Percentiles rank a stretch among this genome's conserved stretches.
Conservation (phyloP, 2,329 filamentous ascomycete genomes). For the Stachybotrys chlorohalonatus region DNA sequence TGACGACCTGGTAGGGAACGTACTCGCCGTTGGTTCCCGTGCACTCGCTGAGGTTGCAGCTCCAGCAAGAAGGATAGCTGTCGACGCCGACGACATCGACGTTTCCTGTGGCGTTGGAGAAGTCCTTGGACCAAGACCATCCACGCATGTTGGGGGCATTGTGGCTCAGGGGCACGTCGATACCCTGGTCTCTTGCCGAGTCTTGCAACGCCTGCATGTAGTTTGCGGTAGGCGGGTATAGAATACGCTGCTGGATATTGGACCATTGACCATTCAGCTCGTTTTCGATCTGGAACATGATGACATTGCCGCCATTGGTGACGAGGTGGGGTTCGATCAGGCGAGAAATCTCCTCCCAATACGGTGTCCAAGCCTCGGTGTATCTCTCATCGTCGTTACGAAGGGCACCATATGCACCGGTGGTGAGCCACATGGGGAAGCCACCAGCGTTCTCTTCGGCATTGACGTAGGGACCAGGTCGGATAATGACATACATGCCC, state of each 20-base stretch:
- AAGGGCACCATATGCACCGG: constrained; percentile 45
- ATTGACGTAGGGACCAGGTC: constrained; percentile 55
- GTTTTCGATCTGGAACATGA: constrained; percentile 49
- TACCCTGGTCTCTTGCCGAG: constrained; percentile 43
- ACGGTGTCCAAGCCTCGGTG: constrained; percentile 44
- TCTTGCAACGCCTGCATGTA: constrained; percentile 52
- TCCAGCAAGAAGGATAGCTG: constrained; percentile 51
- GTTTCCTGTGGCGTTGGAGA: constrained; percentile 44
- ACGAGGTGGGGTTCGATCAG: constrained; percentile 43
- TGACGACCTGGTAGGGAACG: constrained; percentile 39
- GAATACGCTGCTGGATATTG: constrained; percentile 28
- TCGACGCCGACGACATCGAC: constrained; percentile 45
- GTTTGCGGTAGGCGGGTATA: constrained; percentile 36
- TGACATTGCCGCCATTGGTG: constrained; percentile 47
- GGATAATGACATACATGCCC: constrained; percentile 32
- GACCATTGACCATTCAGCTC: constrained; percentile 38
- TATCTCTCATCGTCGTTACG: constrained; percentile 44
- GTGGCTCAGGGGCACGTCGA: constrained; percentile 46
- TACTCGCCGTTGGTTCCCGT: constrained; percentile 50
- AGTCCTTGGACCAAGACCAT: constrained; percentile 53
- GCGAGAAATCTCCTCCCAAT: constrained; percentile 38
- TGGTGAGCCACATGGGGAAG: constrained; percentile 53
- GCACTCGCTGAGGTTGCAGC: constrained; percentile 52
- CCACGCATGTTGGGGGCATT: constrained; percentile 52
- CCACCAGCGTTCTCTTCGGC: constrained; percentile 55